Percentiles rank a stretch among this genome's conserved stretches.
These are phyloP conservation scores for Cyberlindnera bimundalis DNA, from an alignment of 805 yeast genomes.

Conservation along the genomic window DNA sequence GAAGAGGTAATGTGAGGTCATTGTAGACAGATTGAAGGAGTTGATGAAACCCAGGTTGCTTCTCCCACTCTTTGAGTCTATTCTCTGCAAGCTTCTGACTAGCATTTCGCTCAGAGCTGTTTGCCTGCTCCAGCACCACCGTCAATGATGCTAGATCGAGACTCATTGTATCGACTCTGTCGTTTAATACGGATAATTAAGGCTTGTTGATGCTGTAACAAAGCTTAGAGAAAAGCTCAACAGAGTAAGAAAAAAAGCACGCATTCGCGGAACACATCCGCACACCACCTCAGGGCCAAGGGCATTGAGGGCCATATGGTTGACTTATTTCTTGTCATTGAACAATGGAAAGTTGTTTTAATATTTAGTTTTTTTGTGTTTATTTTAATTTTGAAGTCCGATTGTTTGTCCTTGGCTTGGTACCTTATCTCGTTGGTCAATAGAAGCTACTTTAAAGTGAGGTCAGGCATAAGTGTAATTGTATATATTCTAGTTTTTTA, in stretches of 20 bases:
- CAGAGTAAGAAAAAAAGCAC: background rate
- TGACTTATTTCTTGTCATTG: too few species aligned
- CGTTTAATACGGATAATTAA: too few species aligned
- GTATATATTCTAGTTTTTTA: too few species aligned
- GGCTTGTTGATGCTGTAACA: too few species aligned
- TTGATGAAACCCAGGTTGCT: constrained; percentile 53
- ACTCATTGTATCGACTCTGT: background rate
- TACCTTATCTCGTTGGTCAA: too few species aligned
- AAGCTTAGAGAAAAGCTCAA: too few species aligned
- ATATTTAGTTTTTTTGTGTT: too few species aligned
- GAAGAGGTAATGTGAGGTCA: constrained; percentile 54
- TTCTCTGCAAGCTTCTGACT: constrained; percentile 64
- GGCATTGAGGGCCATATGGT: too few species aligned
- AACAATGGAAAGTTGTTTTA: background rate
- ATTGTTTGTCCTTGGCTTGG: too few species aligned
- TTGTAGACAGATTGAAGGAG: constrained; percentile 59
- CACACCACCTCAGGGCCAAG: constrained; percentile 1
- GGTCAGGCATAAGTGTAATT: too few species aligned
- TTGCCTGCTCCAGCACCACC: constrained; percentile 44
- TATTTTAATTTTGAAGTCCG: background rate
- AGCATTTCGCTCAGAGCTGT: constrained; percentile 45
- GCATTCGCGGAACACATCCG: background rate
- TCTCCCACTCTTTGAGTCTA: constrained; percentile 69
- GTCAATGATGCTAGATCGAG: constrained; percentile 20
- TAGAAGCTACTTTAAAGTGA: too few species aligned